Evolutionary conservation across 805 yeast species (phyloP), one percentile per base, ranked within the genome.

Genomic region (Blastobotrys robertii): DNA sequence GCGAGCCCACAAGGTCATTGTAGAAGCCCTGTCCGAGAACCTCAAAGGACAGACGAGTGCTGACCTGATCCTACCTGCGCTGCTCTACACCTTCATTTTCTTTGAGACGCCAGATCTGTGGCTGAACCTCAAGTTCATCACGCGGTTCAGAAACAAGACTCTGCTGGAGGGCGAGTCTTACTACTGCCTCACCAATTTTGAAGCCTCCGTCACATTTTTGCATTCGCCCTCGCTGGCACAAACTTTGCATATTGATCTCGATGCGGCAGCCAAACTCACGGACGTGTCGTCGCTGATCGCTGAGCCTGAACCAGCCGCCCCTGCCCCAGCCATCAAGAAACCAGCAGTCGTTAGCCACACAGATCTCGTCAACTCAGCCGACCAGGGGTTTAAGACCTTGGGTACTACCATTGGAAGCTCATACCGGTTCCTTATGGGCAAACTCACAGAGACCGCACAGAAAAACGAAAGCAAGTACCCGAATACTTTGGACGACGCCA

Each of bases 111-210:
- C 62, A 2, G 50, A 61, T 42, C 46, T 64, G 41, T 61, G 62
- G 56, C 58, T 60, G 15, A 66, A 65, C 43, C 49, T 66, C 37
- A 39, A 55, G 31, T 67, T 58, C 49, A 60, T 66, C 38, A 60
- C 59, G 34, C 55, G 72, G 33, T 67, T 66, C 49, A 56, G 72
- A 22, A 60, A 67, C 31, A 42, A 49, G 5, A 43, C 50, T 6
- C 50, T 51, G 5, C 42, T 66, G 9, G 49, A 53, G 19, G 72
- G 72, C 14, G 69, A 66, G 42, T 48, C 59, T 7, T 55, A 61
- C 31, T 67, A 68, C 48, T 65, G 70, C 47, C 50, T 67, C 33
- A 67, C 73, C 13, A 67, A 68, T 45, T 53, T 66, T 32, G 72
- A 67, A 43, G 72, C 72, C 2, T 67, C 68, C 6, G 55, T 64